phyloP scores from a whole-genome alignment of 148 eudicot species.

The Rhododendron griersonianum region DNA sequence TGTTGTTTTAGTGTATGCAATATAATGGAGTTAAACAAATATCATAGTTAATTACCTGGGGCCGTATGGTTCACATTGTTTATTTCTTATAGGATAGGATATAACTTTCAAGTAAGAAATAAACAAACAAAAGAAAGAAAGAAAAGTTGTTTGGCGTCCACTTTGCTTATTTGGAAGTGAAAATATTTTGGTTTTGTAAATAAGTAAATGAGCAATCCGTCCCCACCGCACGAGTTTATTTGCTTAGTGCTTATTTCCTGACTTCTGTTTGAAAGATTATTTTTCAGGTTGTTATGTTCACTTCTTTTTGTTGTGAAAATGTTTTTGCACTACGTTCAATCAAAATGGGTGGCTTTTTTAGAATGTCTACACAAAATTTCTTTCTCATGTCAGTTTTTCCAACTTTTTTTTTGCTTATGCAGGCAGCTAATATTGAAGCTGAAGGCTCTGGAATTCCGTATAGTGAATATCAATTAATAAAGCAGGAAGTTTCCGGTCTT shows the following conservation, averaged over 20 bases:
- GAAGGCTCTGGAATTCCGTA: slow-evolving; percentile 56
- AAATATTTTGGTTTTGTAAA: neutral
- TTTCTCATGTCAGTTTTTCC: neutral
- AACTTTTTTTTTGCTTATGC: slow-evolving; percentile 20
- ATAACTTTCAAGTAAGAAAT: neutral
- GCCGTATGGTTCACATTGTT: neutral
- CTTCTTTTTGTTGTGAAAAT: neutral
- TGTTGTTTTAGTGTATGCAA: neutral
- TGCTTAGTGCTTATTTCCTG: neutral
- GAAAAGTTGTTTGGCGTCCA: neutral
- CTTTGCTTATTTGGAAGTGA: neutral
- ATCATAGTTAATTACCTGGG: neutral
- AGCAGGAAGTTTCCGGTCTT: slow-evolving; percentile 39
- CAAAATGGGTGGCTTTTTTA: neutral
- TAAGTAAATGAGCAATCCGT: neutral
- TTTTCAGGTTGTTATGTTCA: neutral
- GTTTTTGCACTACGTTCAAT: neutral
- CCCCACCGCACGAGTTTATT: neutral
- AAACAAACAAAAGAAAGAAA: neutral
- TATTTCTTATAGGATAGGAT: neutral
- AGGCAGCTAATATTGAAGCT: slow-evolving; percentile 73
- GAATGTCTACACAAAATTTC: neutral
- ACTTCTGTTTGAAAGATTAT: neutral
- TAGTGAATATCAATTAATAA: slow-evolving; percentile 45
- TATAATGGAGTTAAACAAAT: neutral